These are phyloP conservation scores for Balansia obtecta DNA, from an alignment of 2,329 filamentous ascomycete species.

Conservation along the genomic window DNA sequence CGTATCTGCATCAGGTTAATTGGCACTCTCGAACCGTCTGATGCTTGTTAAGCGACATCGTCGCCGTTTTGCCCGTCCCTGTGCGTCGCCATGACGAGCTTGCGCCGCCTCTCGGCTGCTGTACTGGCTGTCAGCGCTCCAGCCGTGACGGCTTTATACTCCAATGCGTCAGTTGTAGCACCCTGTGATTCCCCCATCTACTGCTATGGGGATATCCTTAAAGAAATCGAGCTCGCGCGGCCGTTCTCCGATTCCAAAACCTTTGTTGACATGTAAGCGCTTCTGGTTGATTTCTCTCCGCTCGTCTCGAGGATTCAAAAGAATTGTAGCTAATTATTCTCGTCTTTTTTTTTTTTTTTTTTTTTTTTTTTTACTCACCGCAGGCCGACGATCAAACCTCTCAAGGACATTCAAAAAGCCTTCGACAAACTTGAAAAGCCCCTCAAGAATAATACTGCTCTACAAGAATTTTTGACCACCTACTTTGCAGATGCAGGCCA, in stretches of 20 bases:
- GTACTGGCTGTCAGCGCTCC: slow-evolving; percentile 15
- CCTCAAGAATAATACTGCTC: slow-evolving; percentile 48
- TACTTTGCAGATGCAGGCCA: slow-evolving; percentile 53
- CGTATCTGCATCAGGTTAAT: not conserved
- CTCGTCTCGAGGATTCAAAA: not conserved
- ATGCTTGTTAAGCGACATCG: too few species aligned
- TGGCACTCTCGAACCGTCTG: not conserved
- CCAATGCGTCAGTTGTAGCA: slow-evolving; percentile 46
- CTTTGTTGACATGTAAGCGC: slow-evolving; percentile 53
- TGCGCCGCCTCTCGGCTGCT: slow-evolving; percentile 15
- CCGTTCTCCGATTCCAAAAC: slow-evolving; percentile 59
- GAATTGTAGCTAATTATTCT: not conserved
- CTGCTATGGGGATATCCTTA: slow-evolving; percentile 52
- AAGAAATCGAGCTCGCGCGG: slow-evolving; percentile 47
- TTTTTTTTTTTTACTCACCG: not conserved
- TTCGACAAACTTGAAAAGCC: slow-evolving; percentile 48
- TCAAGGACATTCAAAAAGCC: slow-evolving; percentile 48
- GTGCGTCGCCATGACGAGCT: slow-evolving; percentile 12
- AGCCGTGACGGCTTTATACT: slow-evolving; percentile 35
- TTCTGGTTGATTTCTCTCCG: not conserved
- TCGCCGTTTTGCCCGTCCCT: not conserved
- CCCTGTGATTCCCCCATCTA: slow-evolving; percentile 58
- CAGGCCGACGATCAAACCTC: slow-evolving; percentile 46
- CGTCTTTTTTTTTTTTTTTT: too few species aligned
- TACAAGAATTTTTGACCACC: slow-evolving; percentile 47